Base-by-base conservation (phyloP, 352 stramenopile genomes). In the Phytophthora idaei region DNA sequence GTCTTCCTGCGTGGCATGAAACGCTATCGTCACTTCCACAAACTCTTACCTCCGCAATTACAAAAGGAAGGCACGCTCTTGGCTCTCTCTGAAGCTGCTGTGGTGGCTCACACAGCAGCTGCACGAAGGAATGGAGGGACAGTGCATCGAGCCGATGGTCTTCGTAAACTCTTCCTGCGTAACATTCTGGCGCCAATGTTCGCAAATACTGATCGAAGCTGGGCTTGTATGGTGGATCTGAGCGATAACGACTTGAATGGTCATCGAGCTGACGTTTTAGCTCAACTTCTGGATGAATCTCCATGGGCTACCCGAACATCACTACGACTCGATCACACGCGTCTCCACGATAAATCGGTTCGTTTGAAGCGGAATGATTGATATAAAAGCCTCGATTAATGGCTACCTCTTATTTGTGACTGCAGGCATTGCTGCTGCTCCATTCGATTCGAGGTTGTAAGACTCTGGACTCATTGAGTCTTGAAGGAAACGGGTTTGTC, bases 221-320 rank as follows among this genome's bases (percentile, higher is more conserved):
- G 61, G 32, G 73, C 76, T 7, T 83, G 80, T 17, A 68, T 79
- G 58, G 55, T 93, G 2, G 83, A 94, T 45, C 44, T 93, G 44
- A 94, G 84, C n/a, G 86, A 93, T 55, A 94, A 94, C 66, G 62
- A 91, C 36, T 61, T 93, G 5, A 79, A 76, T 37, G 76, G 84
- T 4, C 47, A 73, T 32, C 80, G 79, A 42, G 83, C 78, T 7
- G 64, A 71, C 15, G 32, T 82, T 3, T 50, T 94, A 1, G 82
- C 86, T 2, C 68, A 87, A 29, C 54, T 90, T 11, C 46, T 90
- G 2, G 78, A 82, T 32, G 73, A 71, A 11, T 74, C 82, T 1
- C 81, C 80, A 2, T 74, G 71, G 44, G 66, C 74, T 14, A 59
- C 68, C 0, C 65, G 76, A 5, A 76, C 78, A 3, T 89, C 73